Evolutionary conservation across 352 stramenopile genomes (phyloP), one percentile per base, ranked within the genome.

Genomic region (Phytophthora sp.): DNA sequence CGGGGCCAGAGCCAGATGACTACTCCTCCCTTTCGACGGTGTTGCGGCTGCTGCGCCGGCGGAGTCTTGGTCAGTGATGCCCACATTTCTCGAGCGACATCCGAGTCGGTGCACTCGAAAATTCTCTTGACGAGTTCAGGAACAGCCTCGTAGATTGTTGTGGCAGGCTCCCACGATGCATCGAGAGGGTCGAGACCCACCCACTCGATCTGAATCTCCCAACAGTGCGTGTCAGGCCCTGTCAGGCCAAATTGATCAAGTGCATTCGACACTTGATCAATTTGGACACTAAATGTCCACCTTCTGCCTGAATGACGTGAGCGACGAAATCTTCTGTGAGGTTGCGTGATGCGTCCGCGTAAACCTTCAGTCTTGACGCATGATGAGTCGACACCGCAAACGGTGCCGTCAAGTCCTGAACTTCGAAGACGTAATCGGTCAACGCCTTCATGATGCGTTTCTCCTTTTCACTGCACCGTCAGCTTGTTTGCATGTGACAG

Each of bases 121-220:
- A 50, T 33, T 13, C 4, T 31, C 23, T 15, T 30, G 1, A 49
- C 21, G 2, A 49, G 44, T 4, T 23, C 5, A 3, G 45, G 45
- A 4, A 26, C 45, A n/a, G 7, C 26, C 26, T 27, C 46, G 11
- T 29, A 41, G 23, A 54, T 41, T 7, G 41, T 41, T 0, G 46
- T 13, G 12, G 46, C 27, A n/a, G 55, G 55, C 11, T 50, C 55
- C 55, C 42, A 63, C 0, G 55, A 55, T 9, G 30, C 21, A n/a
- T 55, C 55, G 2, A 55, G 8, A 0, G 24, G 24, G 11, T 49
- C 42, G 1, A 56, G 55, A 2, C 42, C 55, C 1, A 63, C 11
- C 55, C 55, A 63, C 11, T 63, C 16, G 2, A 63, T 44, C 30
- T 33, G 8, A 4, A 63, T 29, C 33, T 55, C 31, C 55, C 55